Base-by-base conservation (phyloP, 495 filamentous ascomycete species). In the Aspergillus diversus region DNA sequence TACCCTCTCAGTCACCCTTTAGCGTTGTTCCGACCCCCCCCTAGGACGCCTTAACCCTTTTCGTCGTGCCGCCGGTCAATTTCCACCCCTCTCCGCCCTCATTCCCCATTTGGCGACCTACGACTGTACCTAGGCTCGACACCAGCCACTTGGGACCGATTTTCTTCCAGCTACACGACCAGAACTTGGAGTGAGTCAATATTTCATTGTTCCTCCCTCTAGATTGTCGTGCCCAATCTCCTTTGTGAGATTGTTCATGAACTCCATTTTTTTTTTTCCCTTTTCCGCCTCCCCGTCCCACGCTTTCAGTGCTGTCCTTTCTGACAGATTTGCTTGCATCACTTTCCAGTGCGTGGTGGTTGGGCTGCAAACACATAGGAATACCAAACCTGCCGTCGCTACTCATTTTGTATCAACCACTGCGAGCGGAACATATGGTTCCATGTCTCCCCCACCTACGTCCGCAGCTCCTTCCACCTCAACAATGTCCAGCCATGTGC, bases 21-120 rank as follows among this genome's bases (percentile, higher is more conserved):
- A 66, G 62, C 64, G 57, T 61, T 56, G 16, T 48, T 60, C 66
- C 56, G 35, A 34, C 58, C 63, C 55, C 53, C 64, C 63, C 21
- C 21, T 27, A 61, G 52, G 21, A 55, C 58, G 58, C 59, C 55
- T 57, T 58, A 54, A 55, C 64, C 72, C 56, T 53, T 61, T 60
- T 67, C 64, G 69, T 69, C 71, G 68, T 71, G 69, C 73, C 69
- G 71, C 69, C 66, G 71, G 65, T 69, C 72, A 69, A 69, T 73
- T 70, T 71, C 68, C 66, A 73, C 74, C 71, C 71, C 73, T 75
- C 74, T 74, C 68, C 71, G 68, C 69, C 65, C 66, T 69, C 65
- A 66, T 54, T 65, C 63, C 63, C 67, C 60, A 55, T 69, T 66
- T 59, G 66, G 63, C 66, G 60, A 47, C 55, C 52, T 63, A 57